These are phyloP conservation scores for Pythium scleroteichum DNA, from an alignment of 352 stramenopile species.

Conservation along the genomic window DNA sequence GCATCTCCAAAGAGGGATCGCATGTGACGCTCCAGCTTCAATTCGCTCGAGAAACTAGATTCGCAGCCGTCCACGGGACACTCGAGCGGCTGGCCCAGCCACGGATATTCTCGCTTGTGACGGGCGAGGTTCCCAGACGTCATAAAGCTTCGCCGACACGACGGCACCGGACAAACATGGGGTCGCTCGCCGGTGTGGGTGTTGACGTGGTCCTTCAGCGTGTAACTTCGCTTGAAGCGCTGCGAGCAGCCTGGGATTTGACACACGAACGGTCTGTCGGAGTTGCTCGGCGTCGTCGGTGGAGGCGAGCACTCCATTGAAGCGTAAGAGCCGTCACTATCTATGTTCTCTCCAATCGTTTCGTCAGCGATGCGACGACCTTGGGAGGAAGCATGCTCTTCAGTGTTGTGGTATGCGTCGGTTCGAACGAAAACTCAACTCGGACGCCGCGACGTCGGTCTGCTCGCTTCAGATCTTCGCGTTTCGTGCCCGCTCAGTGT, in stretches of 20 bases:
- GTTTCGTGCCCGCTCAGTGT: too few species aligned
- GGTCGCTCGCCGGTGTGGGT: conserved; percentile 78
- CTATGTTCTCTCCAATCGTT: too few species aligned
- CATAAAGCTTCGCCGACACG: conserved; percentile 71
- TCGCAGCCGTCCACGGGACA: conserved; percentile 15
- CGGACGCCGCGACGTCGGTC: too few species aligned
- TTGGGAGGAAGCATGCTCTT: too few species aligned
- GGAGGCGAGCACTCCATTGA: too few species aligned
- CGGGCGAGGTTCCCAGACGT: conserved; percentile 40
- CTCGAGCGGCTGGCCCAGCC: conserved; percentile 23
- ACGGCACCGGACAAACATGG: conserved; percentile 46
- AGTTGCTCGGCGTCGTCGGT: too few species aligned
- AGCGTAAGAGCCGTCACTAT: too few species aligned
- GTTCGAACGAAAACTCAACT: too few species aligned
- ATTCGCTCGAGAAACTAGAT: conserved; percentile 16
- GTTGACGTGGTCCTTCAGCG: conserved; percentile 75
- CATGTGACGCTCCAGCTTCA: conserved; percentile 17
- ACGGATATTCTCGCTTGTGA: conserved; percentile 60
- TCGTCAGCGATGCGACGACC: too few species aligned
- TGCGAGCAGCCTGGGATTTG: background rate
- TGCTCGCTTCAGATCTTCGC: too few species aligned
- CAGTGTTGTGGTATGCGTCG: too few species aligned
- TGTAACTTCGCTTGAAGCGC: conserved; percentile 35
- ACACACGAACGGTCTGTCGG: background rate
- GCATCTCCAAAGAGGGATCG: background rate